Conservation (phyloP, 176 grass and related monocot genomes). For the Oryza meyeriana region DNA sequence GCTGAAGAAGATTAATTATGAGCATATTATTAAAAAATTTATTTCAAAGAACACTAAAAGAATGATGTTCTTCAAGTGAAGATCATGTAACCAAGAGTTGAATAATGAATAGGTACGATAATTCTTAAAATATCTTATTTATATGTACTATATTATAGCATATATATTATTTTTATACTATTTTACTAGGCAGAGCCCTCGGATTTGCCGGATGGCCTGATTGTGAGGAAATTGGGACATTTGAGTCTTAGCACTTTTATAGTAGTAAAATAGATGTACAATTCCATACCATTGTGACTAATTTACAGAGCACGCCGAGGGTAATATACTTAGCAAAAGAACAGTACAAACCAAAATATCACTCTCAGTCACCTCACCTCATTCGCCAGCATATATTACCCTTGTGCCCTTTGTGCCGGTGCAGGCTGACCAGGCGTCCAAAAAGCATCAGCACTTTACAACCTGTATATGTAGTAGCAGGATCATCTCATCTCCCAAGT, state of each 20-base stretch:
- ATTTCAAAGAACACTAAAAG: too few species aligned
- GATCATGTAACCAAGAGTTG: too few species aligned
- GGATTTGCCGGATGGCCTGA: too few species aligned
- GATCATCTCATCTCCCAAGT: not conserved
- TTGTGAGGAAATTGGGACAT: not conserved
- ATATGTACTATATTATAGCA: too few species aligned
- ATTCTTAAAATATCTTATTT: too few species aligned
- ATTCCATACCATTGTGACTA: not conserved
- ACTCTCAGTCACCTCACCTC: slow-evolving; percentile 28
- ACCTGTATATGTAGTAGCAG: not conserved
- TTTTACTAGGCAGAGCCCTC: too few species aligned
- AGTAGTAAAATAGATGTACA: not conserved
- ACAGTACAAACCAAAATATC: slow-evolving; percentile 37
- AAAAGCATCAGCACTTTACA: not conserved
- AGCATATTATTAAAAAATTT: too few species aligned
- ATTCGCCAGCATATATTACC: not conserved
- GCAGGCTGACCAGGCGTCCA: not conserved
- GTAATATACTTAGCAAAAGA: not conserved
- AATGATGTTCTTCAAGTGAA: too few species aligned
- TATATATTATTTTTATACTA: too few species aligned
- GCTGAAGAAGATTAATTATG: too few species aligned
- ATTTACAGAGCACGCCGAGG: not conserved
- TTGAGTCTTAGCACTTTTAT: not conserved
- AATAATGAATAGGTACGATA: too few species aligned
- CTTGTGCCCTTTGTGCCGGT: not conserved